Evolutionary conservation across 1,284 basidiomycete genomes (phyloP).

Genomic region (Puccinia triticina): DNA sequence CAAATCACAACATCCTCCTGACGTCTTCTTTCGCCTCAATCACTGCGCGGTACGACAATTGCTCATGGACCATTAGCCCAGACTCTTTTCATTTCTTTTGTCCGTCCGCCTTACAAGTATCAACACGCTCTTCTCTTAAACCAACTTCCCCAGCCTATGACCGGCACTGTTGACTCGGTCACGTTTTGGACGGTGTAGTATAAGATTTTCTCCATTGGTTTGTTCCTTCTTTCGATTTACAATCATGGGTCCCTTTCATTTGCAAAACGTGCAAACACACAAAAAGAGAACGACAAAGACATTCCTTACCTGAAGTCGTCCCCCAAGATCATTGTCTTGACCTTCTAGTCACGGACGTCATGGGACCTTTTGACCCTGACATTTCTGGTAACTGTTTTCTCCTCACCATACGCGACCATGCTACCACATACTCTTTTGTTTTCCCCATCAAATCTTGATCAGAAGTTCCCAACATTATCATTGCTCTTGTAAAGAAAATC

Average conservation of each 20-base stretch:
- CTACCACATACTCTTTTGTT: not conserved
- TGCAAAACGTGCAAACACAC: not conserved
- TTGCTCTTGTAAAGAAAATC: not conserved
- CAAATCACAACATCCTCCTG: not conserved
- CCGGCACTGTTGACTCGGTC: slow-evolving; percentile 15
- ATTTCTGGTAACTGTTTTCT: no score
- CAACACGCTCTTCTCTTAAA: not conserved
- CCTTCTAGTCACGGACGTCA: not conserved
- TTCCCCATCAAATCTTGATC: slow-evolving; percentile 2
- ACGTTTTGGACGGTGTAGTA: not conserved
- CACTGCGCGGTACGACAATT: not conserved
- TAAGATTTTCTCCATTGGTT: not conserved
- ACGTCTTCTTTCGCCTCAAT: not conserved
- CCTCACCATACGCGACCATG: no score
- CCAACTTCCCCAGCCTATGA: not conserved
- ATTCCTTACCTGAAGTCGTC: not conserved
- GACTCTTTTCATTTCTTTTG: not conserved
- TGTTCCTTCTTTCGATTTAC: not conserved
- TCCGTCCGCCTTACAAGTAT: not conserved
- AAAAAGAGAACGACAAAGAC: not conserved
- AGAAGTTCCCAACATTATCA: not conserved
- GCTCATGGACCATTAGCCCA: not conserved
- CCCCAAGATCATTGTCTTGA: not conserved
- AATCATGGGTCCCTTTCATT: not conserved
- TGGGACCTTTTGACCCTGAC: not conserved